phyloP scores from a whole-genome alignment of 805 yeast genomes.

The Henningerozyma blattae region DNA sequence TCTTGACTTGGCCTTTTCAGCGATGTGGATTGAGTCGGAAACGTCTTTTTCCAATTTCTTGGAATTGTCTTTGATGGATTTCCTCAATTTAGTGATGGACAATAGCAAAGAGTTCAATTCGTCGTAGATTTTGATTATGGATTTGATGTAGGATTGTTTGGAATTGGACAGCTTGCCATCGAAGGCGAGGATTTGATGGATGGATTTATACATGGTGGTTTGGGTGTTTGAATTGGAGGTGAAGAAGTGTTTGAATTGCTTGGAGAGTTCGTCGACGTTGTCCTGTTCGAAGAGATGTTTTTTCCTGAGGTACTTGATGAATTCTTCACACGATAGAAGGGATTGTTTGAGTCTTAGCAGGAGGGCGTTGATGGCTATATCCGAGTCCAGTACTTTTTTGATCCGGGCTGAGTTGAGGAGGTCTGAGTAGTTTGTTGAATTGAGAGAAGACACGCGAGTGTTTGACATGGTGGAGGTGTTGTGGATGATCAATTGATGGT shows the following conservation, averaged over 20 bases:
- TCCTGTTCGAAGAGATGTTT: constrained; percentile 72
- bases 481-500: too few species aligned
- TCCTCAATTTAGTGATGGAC: constrained; percentile 62
- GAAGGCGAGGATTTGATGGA: constrained; percentile 58
- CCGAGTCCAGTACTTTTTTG: constrained; percentile 41
- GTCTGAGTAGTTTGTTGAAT: not conserved
- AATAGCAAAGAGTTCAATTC: constrained; percentile 63
- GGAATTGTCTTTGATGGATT: constrained; percentile 70
- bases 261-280: constrained; percentile 60
- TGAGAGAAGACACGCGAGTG: too few species aligned
- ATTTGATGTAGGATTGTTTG: constrained; percentile 64
- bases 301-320: constrained; percentile 64
- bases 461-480: too few species aligned
- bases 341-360: constrained; percentile 68
- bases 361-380: constrained; percentile 63
- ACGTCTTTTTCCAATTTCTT: constrained; percentile 75
- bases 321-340: constrained; percentile 74
- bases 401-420: not conserved
- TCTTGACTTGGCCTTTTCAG: constrained; percentile 76
- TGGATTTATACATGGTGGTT: constrained; percentile 45
- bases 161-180: constrained; percentile 70
- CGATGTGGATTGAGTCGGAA: constrained; percentile 64
- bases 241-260: constrained; percentile 44
- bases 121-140: constrained; percentile 74
- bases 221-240: constrained; percentile 1